Evolutionary conservation across 176 grass and related monocot species (phyloP).

Genomic region (Paspalum vaginatum): DNA sequence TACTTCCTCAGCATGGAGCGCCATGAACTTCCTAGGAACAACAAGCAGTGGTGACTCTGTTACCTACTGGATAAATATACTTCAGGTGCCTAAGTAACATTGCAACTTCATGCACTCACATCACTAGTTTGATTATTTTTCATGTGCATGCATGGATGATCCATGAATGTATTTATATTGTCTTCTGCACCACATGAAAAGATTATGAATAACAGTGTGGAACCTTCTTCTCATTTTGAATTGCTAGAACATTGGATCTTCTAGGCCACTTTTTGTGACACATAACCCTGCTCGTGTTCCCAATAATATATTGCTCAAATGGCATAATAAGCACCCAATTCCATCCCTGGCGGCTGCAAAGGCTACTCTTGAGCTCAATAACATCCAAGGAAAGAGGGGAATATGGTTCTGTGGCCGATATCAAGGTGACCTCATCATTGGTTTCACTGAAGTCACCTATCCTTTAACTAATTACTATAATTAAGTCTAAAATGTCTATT

Average conservation of each 20-base stretch:
- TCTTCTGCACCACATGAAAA: not conserved
- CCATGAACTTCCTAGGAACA: conserved; percentile 83
- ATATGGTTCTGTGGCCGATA: conserved; percentile 90
- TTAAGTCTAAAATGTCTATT: conserved; percentile 19
- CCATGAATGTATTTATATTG: not conserved
- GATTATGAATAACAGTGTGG: not conserved
- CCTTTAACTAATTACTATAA: not conserved
- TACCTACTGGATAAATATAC: conserved; percentile 86
- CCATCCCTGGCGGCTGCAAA: conserved; percentile 70
- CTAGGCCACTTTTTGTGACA: conserved; percentile 62
- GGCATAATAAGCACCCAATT: conserved; percentile 73
- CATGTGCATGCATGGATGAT: not conserved
- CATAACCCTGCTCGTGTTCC: conserved; percentile 67
- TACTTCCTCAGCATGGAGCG: conserved; percentile 74
- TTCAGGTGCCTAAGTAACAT: conserved; percentile 60
- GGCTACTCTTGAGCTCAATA: conserved; percentile 59
- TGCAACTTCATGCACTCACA: not conserved
- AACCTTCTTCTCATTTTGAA: not conserved
- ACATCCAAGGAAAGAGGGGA: conserved; percentile 73
- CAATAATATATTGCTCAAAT: conserved; percentile 68
- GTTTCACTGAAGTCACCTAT: not conserved
- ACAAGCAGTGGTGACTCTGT: conserved; percentile 57
- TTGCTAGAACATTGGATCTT: conserved; percentile 68
- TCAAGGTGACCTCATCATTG: conserved; percentile 54
- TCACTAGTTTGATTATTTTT: not conserved